phyloP scores from a whole-genome alignment of 2,329 filamentous ascomycete genomes.

The Colletotrichum incanum region DNA sequence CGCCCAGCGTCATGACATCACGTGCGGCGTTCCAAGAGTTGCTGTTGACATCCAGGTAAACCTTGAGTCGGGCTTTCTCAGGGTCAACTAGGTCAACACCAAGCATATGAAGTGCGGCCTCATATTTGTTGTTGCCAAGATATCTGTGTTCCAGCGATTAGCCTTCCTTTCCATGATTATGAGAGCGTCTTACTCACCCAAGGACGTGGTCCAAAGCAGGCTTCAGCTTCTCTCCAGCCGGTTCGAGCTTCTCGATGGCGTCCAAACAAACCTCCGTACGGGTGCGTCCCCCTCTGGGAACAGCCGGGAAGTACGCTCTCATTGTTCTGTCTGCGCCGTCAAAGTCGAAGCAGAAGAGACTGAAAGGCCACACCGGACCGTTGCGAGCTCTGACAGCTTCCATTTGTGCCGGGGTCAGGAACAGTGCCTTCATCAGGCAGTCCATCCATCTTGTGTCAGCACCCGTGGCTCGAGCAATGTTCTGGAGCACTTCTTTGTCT shows the following conservation, averaged over 20 bases:
- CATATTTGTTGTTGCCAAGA: not conserved
- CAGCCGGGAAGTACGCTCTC: slow-evolving; percentile 4
- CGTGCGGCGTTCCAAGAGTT: slow-evolving; percentile 3
- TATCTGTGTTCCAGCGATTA: not conserved
- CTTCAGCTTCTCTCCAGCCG: not conserved
- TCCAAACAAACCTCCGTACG: not conserved
- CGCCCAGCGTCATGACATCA: not conserved
- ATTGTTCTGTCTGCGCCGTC: not conserved
- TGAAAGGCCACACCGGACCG: not conserved
- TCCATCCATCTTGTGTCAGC: slow-evolving; percentile 1
- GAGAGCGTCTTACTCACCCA: not conserved
- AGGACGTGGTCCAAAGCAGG: not conserved
- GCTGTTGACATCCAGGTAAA: slow-evolving; percentile 4
- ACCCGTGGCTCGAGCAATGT: not conserved
- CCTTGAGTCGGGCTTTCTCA: not conserved
- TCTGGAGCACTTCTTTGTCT: not conserved
- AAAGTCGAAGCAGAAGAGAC: slow-evolving; percentile 5
- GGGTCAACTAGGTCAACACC: not conserved
- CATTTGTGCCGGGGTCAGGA: not conserved
- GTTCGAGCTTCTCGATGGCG: not conserved
- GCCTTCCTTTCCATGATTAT: too few relatives aligned
- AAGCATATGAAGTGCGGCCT: not conserved
- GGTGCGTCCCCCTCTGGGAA: slow-evolving; percentile 3
- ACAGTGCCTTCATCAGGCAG: not conserved
- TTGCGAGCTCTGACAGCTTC: not conserved